Percentiles rank a stretch among this genome's conserved stretches.
These are phyloP conservation scores for Euphorbia celastroides DNA, from an alignment of 441 rosid species.

Conservation along the genomic window DNA sequence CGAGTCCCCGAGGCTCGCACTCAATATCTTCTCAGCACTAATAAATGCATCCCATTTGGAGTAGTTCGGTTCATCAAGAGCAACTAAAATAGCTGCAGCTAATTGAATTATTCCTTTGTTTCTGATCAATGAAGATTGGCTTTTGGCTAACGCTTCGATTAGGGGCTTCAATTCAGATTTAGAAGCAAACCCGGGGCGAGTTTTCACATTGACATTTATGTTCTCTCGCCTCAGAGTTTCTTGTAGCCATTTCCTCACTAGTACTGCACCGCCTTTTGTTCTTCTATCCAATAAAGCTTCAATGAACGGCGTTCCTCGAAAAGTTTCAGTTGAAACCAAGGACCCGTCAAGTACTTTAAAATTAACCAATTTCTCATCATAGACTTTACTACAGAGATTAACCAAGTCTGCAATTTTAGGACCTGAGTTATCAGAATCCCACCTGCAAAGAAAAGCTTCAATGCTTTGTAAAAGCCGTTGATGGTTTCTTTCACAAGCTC, in stretches of 20 bases:
- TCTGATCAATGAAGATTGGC: constrained; percentile 53
- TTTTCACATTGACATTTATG: constrained; percentile 45
- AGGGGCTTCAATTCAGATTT: constrained; percentile 61
- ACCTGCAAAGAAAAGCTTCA: constrained; percentile 65
- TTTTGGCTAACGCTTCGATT: constrained; percentile 60
- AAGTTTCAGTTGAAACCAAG: constrained; percentile 57
- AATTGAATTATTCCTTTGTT: constrained; percentile 85
- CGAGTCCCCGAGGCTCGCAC: constrained; percentile 79
- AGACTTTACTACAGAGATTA: constrained; percentile 26
- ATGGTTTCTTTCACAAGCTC: constrained; percentile 32
- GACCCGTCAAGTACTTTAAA: constrained; percentile 54
- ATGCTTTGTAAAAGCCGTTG: constrained; percentile 45
- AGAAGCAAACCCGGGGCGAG: constrained; percentile 61
- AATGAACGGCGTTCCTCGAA: constrained; percentile 74
- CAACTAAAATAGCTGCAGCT: constrained; percentile 57
- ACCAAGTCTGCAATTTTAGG: constrained; percentile 30
- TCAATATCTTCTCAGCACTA: constrained; percentile 86
- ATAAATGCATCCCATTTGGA: constrained; percentile 79
- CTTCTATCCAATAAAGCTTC: constrained; percentile 84
- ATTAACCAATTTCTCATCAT: constrained; percentile 28
- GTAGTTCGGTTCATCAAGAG: constrained; percentile 61
- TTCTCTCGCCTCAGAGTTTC: constrained; percentile 70
- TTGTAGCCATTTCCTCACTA: constrained; percentile 93
- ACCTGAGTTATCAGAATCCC: constrained; percentile 45
- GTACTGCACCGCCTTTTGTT: constrained; percentile 74